Evolutionary conservation across 2,329 filamentous ascomycete species (phyloP).

Genomic region (Phoma herbarum): DNA sequence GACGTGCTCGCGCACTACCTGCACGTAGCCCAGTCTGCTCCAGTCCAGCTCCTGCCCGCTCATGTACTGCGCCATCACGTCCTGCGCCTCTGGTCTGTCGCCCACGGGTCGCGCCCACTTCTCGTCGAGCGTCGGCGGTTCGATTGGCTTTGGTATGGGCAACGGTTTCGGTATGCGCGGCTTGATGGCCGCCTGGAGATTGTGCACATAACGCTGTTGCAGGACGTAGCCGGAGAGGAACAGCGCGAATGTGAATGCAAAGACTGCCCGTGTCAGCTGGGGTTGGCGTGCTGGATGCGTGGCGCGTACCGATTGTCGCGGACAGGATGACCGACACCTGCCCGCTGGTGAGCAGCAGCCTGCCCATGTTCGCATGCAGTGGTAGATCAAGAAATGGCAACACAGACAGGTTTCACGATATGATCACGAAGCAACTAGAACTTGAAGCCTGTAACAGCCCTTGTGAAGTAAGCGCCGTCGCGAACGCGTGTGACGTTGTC

Average conservation of each 20-base stretch:
- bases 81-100: conserved; percentile 38
- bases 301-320: conserved; percentile 66
- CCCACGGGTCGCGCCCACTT: conserved; percentile 50
- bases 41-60: conserved; percentile 54
- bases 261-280: conserved; percentile 57
- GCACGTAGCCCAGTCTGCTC: conserved; percentile 58
- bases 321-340: conserved; percentile 76
- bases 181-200: conserved; percentile 77
- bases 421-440: neutral
- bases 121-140: conserved; percentile 45
- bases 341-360: conserved; percentile 70
- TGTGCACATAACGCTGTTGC: conserved; percentile 84
- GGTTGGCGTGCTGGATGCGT: neutral
- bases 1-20: conserved; percentile 55
- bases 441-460: too few species aligned
- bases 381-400: conserved; percentile 9
- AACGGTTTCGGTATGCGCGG: conserved; percentile 58
- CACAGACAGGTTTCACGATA: neutral
- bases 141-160: conserved; percentile 43
- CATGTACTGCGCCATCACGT: conserved; percentile 44
- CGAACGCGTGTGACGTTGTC: conserved; percentile 41
- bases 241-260: conserved; percentile 80
- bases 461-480: conserved; percentile 26
- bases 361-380: conserved; percentile 40
- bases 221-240: conserved; percentile 89